Percentiles rank a stretch among this genome's conserved stretches.
These are phyloP conservation scores for Melampsora abietis-canadensis DNA, from an alignment of 1,284 basidiomycete genomes.

Conservation along the genomic window DNA sequence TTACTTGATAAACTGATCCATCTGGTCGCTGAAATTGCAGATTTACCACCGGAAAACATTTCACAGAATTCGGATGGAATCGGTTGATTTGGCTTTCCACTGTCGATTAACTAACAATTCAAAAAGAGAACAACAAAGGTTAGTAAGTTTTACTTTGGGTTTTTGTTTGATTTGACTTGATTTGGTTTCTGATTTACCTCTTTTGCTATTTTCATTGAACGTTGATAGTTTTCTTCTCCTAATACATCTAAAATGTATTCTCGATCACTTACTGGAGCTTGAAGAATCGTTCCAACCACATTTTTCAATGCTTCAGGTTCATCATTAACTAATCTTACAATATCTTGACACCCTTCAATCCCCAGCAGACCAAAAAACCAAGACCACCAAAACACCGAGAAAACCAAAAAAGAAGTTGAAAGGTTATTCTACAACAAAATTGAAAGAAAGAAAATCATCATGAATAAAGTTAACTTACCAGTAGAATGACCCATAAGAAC, in stretches of 20 bases:
- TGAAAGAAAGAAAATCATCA: not conserved
- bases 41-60: conserved; percentile 25
- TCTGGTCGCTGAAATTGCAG: conserved; percentile 27
- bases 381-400: too few species aligned
- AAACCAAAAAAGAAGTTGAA: not conserved
- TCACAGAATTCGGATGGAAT: conserved; percentile 30
- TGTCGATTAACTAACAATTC: conserved; percentile 3
- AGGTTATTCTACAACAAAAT: not conserved
- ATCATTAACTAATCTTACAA: conserved; percentile 22
- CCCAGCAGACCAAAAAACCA: not conserved
- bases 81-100: not conserved
- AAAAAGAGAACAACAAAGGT: not conserved
- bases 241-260: conserved; percentile 34
- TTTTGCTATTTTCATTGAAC: conserved; percentile 16
- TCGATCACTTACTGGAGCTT: conserved; percentile 41
- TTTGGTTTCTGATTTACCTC: not conserved
- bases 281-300: conserved; percentile 21
- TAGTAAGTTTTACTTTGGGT: too few species aligned
- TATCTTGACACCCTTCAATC: conserved; percentile 41
- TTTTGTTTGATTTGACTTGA: too few species aligned
- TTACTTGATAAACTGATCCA: conserved; percentile 26
- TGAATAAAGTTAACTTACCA: conserved; percentile 4
- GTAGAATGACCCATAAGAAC: conserved; percentile 37
- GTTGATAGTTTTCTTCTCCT: conserved; percentile 12
- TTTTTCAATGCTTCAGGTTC: not conserved